Conservation (phyloP, 2,329 filamentous ascomycete species). For the Claviceps sorghi region DNA sequence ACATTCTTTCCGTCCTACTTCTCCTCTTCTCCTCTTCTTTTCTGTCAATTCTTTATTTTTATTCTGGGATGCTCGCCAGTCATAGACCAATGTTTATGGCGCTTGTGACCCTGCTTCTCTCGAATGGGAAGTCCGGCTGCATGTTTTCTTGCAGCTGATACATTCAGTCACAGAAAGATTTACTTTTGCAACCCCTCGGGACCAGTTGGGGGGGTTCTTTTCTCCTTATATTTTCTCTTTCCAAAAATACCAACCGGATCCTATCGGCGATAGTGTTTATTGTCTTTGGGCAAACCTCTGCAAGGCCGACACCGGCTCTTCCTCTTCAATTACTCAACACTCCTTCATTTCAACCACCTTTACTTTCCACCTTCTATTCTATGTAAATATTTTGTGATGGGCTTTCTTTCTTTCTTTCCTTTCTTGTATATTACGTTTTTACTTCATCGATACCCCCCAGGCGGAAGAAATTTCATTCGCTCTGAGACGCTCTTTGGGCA, state of each 20-base stretch:
- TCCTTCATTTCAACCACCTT: conserved; percentile 2
- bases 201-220: conserved; percentile 6
- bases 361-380: neutral
- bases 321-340: neutral
- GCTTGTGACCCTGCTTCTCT: neutral
- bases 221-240: conserved; percentile 9
- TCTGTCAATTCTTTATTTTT: neutral
- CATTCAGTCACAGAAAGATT: conserved; percentile 1
- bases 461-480: conserved; percentile 1
- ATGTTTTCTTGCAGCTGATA: neutral
- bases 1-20: neutral
- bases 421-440: neutral
- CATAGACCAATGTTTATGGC: neutral
- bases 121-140: neutral
- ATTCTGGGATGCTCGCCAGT: neutral
- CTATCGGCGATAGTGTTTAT: conserved; percentile 22
- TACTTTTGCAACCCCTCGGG: conserved; percentile 7
- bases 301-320: neutral
- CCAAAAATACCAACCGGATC: conserved; percentile 14
- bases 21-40: conserved; percentile 1
- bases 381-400: neutral
- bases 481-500: neutral
- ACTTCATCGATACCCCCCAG: conserved; percentile 11
- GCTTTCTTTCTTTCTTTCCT: neutral
- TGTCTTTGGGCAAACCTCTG: conserved; percentile 10